Base-by-base conservation (phyloP, 1,284 basidiomycete genomes). In the Fistulina hepatica region DNA sequence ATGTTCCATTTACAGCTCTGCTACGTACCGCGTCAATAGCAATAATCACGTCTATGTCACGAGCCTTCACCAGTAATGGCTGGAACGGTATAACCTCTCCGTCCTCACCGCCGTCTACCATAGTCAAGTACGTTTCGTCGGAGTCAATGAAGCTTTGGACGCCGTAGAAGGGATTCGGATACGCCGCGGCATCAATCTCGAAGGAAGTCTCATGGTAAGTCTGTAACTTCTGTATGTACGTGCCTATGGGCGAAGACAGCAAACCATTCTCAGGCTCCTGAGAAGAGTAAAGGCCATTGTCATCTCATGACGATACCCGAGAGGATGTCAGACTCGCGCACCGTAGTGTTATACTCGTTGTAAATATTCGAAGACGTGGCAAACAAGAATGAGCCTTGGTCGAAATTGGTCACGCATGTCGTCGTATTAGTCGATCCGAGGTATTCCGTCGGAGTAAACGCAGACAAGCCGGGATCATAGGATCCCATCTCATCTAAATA, bases 41-140 rank as follows among this genome's bases (percentile, higher is more conserved):
- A 21, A 78, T 41, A 38, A 78, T 63, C 3, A 64, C 53, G 45
- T 78, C 76, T 12, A 76, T 44, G 0, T 51, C 54, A 24, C 75
- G 60, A 2, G 65, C 66, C 35, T 65, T 60, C 33, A 73, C 68
- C 5, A 77, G 56, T 21, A 78, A 52, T 0, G 74, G 73, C 45
- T 70, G 66, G 10, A 76, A 36, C 0, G 73, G 69, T n/a, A 71
- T 53, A 33, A 60, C 51, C 42, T 73, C 58, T 3, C 63, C 63
- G 37, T 67, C 55, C 33, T 56, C 52, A 5, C 64, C 65, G 16
- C 65, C 67, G 32, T 69, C 67, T 8, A 64, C 57, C 6, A 69
- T 44, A 3, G 36, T 47, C 1, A 70, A 46, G 6, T 58, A 39
- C 8, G 35, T 50, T 47, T 61, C 53, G 34, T 53, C 50, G 2